Conservation (phyloP, 257 asterid species). For the Galeopsis tetrahit region DNA sequence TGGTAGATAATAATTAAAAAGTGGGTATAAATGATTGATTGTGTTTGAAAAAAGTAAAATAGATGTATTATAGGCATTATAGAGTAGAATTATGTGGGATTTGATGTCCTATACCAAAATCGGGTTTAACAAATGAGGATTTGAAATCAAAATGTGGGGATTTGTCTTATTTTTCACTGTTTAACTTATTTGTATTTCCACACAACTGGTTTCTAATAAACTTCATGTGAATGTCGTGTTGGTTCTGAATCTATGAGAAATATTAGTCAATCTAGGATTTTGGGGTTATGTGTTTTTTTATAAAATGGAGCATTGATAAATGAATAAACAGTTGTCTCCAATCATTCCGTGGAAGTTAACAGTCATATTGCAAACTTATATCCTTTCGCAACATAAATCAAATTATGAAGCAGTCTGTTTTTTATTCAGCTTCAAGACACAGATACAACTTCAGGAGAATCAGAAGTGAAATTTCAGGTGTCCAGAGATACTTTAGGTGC, state of each 20-base stretch:
- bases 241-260: conserved; percentile 1
- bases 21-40: too few relatives aligned
- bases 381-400: conserved; percentile 11
- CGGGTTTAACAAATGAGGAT: too few relatives aligned
- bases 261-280: conserved; percentile 15
- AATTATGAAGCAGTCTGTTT: conserved; percentile 29
- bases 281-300: conserved; percentile 17
- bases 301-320: conserved; percentile 12
- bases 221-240: conserved; percentile 6
- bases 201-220: conserved; percentile 26
- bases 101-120: too few relatives aligned
- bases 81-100: too few relatives aligned
- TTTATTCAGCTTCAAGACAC: conserved; percentile 82
- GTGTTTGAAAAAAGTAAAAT: too few relatives aligned
- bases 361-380: neutral
- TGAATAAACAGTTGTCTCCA: conserved; percentile 2
- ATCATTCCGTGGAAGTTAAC: conserved; percentile 18
- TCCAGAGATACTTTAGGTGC: conserved; percentile 78
- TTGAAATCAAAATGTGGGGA: too few relatives aligned
- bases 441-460: conserved; percentile 66
- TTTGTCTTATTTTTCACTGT: neutral
- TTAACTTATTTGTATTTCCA: conserved; percentile 22
- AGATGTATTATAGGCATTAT: too few relatives aligned
- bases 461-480: conserved; percentile 85
- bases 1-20: too few relatives aligned